Evolutionary conservation across 1,284 basidiomycete species (phyloP), one percentile per base, ranked within the genome.

Genomic region (Pseudomicrostroma phylloplanum): DNA sequence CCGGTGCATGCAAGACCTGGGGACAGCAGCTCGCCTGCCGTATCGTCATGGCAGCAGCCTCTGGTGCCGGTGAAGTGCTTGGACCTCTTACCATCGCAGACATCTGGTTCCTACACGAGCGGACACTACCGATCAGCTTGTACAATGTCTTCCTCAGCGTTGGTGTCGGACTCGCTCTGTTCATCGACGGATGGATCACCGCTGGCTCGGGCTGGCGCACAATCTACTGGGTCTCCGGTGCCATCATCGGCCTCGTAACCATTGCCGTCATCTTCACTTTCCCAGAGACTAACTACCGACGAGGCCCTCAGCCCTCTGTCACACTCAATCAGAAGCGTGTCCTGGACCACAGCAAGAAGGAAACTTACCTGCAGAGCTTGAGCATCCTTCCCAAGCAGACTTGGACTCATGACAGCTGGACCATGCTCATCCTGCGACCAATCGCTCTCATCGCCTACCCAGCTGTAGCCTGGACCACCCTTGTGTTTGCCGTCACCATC

Each of bases 101-200:
- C 42, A 59, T 66, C 19, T 66, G 64, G 64, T 62, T 59, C 49
- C 11, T 66, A 6, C 64, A 66, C 56, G 64, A 66, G 49, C 58
- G 64, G 9, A 40, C 55, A 7, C 42, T 55, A 4, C 60, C 63
- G 11, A 58, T 65, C 42, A 60, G 48, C 8, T 53, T 51, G 17
- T 63, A 57, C 57, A 55, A 59, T 9, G 60, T 58, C 6, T 63
- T 63, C 58, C 61, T 66, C 25, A 56, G 57, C 3, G 57, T 66
- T 42, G 64, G 64, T 25, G 58, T 63, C 15, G 61, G 41, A 9
- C 51, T 62, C 21, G 61, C 58, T 41, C 19, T 55, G 7, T 39
- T 65, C 60, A 62, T 65, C 26, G 56, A 57, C 39, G 64, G 64
- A 21, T 56, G 46, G n/a, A 59, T 65, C 39, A 57, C 42, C 54